Evolutionary conservation across 106 monocot species (phyloP).

Genomic region (Phalaenopsis aphrodite): DNA sequence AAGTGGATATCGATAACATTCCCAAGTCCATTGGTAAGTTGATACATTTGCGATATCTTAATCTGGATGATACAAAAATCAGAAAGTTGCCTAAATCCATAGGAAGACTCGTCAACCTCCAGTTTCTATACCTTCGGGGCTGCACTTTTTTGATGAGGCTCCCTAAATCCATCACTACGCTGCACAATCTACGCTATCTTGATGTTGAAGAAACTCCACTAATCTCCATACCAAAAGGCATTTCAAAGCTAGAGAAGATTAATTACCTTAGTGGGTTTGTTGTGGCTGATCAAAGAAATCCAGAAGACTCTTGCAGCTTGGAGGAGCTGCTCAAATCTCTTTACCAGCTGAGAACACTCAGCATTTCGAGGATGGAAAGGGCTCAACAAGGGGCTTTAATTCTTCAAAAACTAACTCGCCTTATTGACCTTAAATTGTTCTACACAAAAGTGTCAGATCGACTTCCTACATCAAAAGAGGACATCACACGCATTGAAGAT

Average conservation of each 20-base stretch:
- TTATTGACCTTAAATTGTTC: background rate
- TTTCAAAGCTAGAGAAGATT: conserved; percentile 18
- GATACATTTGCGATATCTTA: conserved; percentile 22
- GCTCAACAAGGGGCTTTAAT: background rate
- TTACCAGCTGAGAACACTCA: conserved; percentile 8
- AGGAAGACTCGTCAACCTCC: conserved; percentile 10
- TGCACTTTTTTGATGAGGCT: conserved; percentile 14
- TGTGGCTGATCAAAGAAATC: background rate
- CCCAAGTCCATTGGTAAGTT: conserved; percentile 24
- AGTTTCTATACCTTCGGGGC: conserved; percentile 2
- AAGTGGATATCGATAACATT: background rate
- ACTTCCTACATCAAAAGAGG: background rate
- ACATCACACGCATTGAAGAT: no score
- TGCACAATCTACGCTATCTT: conserved; percentile 21
- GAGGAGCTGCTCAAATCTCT: conserved; percentile 18
- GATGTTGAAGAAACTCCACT: conserved; percentile 7
- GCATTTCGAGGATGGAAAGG: conserved; percentile 21
- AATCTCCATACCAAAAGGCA: conserved; percentile 20
- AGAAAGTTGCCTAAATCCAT: conserved; percentile 25
- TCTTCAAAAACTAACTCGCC: background rate
- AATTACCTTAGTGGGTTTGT: conserved; percentile 26
- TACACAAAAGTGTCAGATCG: background rate
- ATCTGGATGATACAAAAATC: conserved; percentile 20
- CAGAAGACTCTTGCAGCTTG: conserved; percentile 11
- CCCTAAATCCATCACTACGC: conserved; percentile 5